phyloP scores from a whole-genome alignment of 2,329 filamentous ascomycete species.

The Calonectria naviculata region DNA sequence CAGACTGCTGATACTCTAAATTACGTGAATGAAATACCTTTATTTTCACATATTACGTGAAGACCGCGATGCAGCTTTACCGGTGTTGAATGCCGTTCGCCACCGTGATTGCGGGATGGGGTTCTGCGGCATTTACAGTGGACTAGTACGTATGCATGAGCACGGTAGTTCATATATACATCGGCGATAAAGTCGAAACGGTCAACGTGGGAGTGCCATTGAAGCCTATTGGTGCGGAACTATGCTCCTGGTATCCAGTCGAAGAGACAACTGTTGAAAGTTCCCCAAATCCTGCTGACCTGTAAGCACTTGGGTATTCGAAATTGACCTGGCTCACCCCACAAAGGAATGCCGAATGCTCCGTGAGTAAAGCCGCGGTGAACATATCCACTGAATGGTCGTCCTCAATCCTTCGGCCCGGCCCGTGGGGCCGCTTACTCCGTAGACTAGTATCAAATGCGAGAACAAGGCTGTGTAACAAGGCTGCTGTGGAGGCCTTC shows the following conservation, averaged over 20 bases:
- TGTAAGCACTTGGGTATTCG: neutral
- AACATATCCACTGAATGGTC: too few species aligned
- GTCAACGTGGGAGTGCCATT: neutral
- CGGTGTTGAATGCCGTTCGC: neutral
- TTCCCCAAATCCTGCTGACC: neutral
- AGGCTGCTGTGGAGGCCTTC: neutral
- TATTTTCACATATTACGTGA: neutral
- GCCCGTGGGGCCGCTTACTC: neutral
- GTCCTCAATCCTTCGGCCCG: neutral
- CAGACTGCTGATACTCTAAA: neutral
- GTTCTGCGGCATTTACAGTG: neutral
- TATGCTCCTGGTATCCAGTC: neutral
- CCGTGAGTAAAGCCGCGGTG: too few species aligned
- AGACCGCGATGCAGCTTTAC: neutral
- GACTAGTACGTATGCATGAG: too few species aligned
- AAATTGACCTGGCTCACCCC: neutral
- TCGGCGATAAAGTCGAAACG: neutral
- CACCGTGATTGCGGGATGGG: neutral
- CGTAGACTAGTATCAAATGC: neutral
- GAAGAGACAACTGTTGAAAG: neutral
- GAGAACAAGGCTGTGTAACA: neutral
- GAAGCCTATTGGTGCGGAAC: neutral
- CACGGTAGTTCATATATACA: neutral
- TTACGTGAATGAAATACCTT: neutral
- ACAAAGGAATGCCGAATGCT: neutral